phyloP scores from a whole-genome alignment of 148 eudicot species.

The Chenopodium formosanum region DNA sequence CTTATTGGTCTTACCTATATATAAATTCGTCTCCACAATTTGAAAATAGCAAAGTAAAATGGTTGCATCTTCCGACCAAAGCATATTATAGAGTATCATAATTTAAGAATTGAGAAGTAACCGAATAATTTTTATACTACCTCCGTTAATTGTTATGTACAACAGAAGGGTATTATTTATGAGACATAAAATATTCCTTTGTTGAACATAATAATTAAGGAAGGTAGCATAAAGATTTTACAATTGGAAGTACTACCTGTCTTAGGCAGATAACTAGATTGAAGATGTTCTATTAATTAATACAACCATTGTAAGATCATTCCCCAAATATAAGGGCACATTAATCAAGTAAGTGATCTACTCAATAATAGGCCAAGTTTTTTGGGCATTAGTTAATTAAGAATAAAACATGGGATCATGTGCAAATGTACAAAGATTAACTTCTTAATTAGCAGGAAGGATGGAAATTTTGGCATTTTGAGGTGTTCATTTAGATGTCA shows the following conservation, averaged over 20 bases:
- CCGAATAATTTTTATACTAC: too few relatives aligned
- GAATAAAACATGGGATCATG: constrained; percentile 36
- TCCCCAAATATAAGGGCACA: constrained; percentile 5
- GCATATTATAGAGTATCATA: too few relatives aligned
- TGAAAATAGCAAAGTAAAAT: too few relatives aligned
- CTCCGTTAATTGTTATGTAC: too few relatives aligned
- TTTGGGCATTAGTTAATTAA: neutral
- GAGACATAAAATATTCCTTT: too few relatives aligned
- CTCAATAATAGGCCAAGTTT: neutral
- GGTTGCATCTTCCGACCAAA: too few relatives aligned
- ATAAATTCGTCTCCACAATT: too few relatives aligned
- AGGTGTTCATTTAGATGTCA: constrained; percentile 26
- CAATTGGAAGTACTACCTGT: neutral
- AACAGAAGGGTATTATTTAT: too few relatives aligned
- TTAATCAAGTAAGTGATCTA: neutral
- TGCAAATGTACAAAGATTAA: constrained; percentile 23
- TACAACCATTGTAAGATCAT: neutral
- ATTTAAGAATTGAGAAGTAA: too few relatives aligned
- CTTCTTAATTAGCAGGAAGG: constrained; percentile 22
- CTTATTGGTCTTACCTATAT: too few relatives aligned
- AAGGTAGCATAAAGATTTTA: too few relatives aligned
- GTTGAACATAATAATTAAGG: too few relatives aligned
- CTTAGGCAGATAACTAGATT: neutral
- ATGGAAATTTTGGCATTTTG: constrained; percentile 26
- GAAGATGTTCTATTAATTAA: neutral